A percentile compares a stretch with the other conserved stretches of the same genome.
Evolutionary conservation across 352 stramenopile genomes (phyloP).

Genomic region (Phytophthora litchii): DNA sequence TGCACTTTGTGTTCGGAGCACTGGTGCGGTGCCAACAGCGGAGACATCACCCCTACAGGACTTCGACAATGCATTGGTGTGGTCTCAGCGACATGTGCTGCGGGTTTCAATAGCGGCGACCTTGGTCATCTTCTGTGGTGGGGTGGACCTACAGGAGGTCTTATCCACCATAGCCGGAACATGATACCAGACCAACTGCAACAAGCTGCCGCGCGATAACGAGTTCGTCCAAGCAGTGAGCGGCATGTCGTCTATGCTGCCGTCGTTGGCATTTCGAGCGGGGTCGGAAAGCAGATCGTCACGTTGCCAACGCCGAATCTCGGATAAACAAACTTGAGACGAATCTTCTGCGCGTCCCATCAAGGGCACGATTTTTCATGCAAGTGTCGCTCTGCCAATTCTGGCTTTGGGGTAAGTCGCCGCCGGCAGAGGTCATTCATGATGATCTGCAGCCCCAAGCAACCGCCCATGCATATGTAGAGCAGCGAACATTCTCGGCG

Average conservation of each 20-base stretch:
- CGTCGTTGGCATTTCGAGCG: slow-evolving; percentile 8
- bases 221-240: slow-evolving; percentile 3
- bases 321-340: slow-evolving; percentile 19
- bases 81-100: not conserved
- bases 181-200: slow-evolving; percentile 6
- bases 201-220: not conserved
- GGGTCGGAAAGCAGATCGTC: slow-evolving; percentile 18
- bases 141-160: slow-evolving; percentile 11
- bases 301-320: slow-evolving; percentile 27
- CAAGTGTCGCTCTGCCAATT: not conserved
- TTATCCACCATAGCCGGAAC: slow-evolving; percentile 11
- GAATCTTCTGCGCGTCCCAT: slow-evolving; percentile 15
- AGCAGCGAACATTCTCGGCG: slow-evolving; percentile 25
- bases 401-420: slow-evolving; percentile 4
- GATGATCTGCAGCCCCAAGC: slow-evolving; percentile 4
- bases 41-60: slow-evolving; percentile 2
- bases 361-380: slow-evolving; percentile 8
- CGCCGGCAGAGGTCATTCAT: slow-evolving; percentile 8
- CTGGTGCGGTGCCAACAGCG: slow-evolving; percentile 14
- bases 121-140: not conserved
- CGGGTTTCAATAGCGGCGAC: not conserved
- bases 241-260: not conserved
- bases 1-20: not conserved
- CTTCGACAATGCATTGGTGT: not conserved
- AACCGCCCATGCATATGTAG: not conserved